Evolutionary conservation across 352 stramenopile genomes (phyloP), one percentile per base, ranked within the genome.

Genomic region (Phytophthora sp.): DNA sequence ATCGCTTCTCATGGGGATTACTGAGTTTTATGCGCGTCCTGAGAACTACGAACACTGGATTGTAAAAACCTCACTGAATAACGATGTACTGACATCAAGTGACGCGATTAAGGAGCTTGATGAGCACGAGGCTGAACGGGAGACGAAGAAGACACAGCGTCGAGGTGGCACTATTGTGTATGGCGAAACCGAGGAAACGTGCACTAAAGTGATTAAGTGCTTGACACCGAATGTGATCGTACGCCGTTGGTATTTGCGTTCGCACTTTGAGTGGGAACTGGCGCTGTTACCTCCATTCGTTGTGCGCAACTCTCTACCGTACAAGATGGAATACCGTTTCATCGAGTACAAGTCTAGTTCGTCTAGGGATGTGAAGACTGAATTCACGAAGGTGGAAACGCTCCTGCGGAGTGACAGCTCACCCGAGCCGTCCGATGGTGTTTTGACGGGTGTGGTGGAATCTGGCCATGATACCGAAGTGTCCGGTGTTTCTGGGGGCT

Each of bases 251-350:
- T 70, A 89, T 54, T 45, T 92, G 15, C 82, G 74, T n/a, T 82
- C 81, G 4, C 75, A 91, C 54, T 86, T 94, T 30, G 84, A 94
- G 51, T 96, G 80, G 80, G 87, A 96, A 61, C 57, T 94, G 4
- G 83, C 82, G 5, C 54, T 96, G 11, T 30, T 94, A 10, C 82
- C 87, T 51, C 72, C 82, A n/a, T 92, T 96, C 50, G 82, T 94
- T 11, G 74, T 96, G 17, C 87, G 85, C n/a, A 96, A 96, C 58
- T 91, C 87, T 32, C 59, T 96, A 26, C 87, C 87, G 24, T 96
- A 96, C 62, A 76, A 84, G 43, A 70, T 96, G 42, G 85, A 96
- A 43, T 96, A 92, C 60, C 80, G 84, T 1, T 94, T 94, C 55
- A 68, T 94, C 3, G 87, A 96, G 53, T 96, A 96, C 73, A 88